Conservation (phyloP, 1,284 basidiomycete species). For the Sporisorium exsertum region DNA sequence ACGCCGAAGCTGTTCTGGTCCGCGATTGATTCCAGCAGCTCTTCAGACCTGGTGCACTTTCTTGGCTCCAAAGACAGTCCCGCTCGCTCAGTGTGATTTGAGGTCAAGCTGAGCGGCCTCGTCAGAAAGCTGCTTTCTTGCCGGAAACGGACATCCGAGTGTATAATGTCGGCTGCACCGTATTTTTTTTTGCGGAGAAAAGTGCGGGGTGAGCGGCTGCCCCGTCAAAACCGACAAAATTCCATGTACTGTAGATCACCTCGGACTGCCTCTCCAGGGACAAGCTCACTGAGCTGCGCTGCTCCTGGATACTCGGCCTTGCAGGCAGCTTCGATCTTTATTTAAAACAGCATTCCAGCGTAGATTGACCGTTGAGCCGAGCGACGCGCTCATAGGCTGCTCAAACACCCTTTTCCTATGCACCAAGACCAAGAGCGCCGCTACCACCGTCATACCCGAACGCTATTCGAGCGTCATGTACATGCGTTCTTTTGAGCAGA, state of each 20-base stretch:
- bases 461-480: background rate
- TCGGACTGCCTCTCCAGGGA: background rate
- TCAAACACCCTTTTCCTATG: background rate
- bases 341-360: background rate
- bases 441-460: constrained; percentile 16
- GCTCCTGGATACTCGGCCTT: background rate
- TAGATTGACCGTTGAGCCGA: too few relatives aligned
- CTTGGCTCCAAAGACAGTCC: background rate
- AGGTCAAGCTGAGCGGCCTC: too few relatives aligned
- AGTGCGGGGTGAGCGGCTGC: constrained; percentile 3
- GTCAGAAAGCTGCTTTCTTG: too few relatives aligned
- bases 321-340: too few relatives aligned
- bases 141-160: background rate
- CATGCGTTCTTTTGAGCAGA: background rate
- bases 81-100: background rate
- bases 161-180: background rate
- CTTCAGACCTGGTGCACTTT: background rate
- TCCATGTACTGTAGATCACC: background rate
- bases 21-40: background rate
- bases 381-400: background rate
- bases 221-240: constrained; percentile 17
- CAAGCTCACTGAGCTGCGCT: background rate
- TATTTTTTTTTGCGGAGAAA: constrained; percentile 1
- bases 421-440: background rate
- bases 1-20: background rate